These are phyloP conservation scores for Tilletiopsis washingtonensis DNA, from an alignment of 1,284 basidiomycete genomes.

Conservation along the genomic window DNA sequence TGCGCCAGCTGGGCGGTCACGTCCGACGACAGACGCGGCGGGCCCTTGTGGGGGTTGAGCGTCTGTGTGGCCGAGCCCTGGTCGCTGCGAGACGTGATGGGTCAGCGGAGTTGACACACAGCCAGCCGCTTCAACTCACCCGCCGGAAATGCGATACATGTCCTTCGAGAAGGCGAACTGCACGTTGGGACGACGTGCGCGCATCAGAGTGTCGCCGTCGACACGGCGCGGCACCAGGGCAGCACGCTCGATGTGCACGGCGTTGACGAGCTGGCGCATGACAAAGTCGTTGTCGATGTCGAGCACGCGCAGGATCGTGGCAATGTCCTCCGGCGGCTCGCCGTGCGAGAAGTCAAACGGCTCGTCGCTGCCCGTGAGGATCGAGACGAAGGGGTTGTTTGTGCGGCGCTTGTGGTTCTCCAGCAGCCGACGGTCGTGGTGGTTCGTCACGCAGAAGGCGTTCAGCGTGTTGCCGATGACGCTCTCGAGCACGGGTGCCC, in stretches of 20 bases:
- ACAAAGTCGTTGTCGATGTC: conserved; percentile 71
- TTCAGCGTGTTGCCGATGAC: conserved; percentile 61
- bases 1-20: conserved; percentile 22
- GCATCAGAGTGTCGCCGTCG: conserved; percentile 42
- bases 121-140: too few relatives aligned
- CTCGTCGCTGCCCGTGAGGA: conserved; percentile 51
- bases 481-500: conserved; percentile 61
- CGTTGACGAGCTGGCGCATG: conserved; percentile 72
- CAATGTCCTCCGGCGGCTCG: conserved; percentile 57
- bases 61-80: conserved; percentile 24
- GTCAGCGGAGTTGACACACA: too few relatives aligned
- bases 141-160: conserved; percentile 34
- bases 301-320: conserved; percentile 76
- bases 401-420: conserved; percentile 54
- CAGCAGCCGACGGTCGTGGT: conserved; percentile 60
- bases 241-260: conserved; percentile 62
- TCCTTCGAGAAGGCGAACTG: conserved; percentile 37
- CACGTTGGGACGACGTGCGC: conserved; percentile 38
- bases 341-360: conserved; percentile 43
- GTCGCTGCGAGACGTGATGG: too few relatives aligned
- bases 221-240: conserved; percentile 55
- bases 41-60: conserved; percentile 44
- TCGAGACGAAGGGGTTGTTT: conserved; percentile 25
- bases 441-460: conserved; percentile 70
- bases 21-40: conserved; percentile 44